These are phyloP conservation scores for Thelephora terrestris DNA, from an alignment of 1,284 basidiomycete species.

Conservation along the genomic window DNA sequence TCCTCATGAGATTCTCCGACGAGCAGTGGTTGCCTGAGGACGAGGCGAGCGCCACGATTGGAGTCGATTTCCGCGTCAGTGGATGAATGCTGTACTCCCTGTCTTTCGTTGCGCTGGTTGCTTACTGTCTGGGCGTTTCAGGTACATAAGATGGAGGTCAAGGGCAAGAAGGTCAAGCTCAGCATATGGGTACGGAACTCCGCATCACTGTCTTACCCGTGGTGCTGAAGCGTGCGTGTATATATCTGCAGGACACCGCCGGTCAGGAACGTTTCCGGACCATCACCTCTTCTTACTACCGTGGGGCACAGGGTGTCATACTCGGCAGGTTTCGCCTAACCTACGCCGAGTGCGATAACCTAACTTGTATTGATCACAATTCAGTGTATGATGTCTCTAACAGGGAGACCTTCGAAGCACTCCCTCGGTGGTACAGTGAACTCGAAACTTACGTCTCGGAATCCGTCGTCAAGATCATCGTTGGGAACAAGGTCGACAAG, in stretches of 20 bases:
- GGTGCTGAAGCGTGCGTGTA: background rate
- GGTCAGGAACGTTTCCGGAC: conserved; percentile 89
- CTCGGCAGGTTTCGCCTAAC: conserved; percentile 51
- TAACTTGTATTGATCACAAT: background rate
- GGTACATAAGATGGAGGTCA: conserved; percentile 78
- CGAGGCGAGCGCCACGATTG: conserved; percentile 92
- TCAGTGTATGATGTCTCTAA: conserved; percentile 92
- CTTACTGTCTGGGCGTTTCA: conserved; percentile 16
- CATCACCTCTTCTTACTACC: conserved; percentile 86
- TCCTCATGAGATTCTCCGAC: conserved; percentile 91
- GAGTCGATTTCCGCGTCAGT: conserved; percentile 71
- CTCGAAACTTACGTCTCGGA: conserved; percentile 87
- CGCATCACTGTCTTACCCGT: background rate
- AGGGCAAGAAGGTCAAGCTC: conserved; percentile 69
- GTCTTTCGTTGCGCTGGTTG: background rate
- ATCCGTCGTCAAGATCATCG: conserved; percentile 90
- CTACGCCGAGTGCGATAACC: background rate
- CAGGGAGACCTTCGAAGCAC: conserved; percentile 83
- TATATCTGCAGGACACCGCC: conserved; percentile 66
- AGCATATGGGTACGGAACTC: conserved; percentile 62
- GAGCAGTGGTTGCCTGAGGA: conserved; percentile 95
- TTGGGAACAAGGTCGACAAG: conserved; percentile 95
- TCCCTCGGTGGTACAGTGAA: conserved; percentile 90
- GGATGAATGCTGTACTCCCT: background rate
- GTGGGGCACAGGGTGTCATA: conserved; percentile 90